Evolutionary conservation across 805 yeast genomes (phyloP).

Genomic region (Wickerhamomyces bisporus): DNA sequence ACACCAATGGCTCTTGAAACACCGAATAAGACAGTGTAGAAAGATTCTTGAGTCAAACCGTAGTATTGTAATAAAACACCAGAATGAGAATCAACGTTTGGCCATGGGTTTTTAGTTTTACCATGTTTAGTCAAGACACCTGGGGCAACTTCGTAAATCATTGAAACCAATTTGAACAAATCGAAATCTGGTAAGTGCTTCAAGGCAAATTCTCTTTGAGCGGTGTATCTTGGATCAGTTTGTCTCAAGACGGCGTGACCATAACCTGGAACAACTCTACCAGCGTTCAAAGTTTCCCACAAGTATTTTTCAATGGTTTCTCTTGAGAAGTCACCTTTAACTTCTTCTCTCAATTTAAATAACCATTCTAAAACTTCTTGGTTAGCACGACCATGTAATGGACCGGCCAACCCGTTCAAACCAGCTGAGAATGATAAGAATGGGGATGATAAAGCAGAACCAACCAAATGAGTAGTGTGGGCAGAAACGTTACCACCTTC

Average conservation of each 20-base stretch:
- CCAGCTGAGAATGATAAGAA: conserved; percentile 78
- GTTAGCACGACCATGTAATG: conserved; percentile 83
- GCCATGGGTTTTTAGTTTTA: conserved; percentile 92
- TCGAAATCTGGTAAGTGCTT: conserved; percentile 75
- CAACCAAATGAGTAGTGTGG: conserved; percentile 81
- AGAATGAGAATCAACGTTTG: conserved; percentile 85
- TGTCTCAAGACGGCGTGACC: conserved; percentile 86
- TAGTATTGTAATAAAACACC: conserved; percentile 83
- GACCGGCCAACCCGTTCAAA: conserved; percentile 82
- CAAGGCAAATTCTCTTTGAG: conserved; percentile 79
- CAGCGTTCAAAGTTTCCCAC: conserved; percentile 74
- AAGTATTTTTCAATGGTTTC: conserved; percentile 69
- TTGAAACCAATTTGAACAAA: conserved; percentile 71
- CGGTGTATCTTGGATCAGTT: conserved; percentile 85
- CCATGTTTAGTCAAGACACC: conserved; percentile 76
- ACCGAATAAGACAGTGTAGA: conserved; percentile 84
- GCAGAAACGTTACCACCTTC: conserved; percentile 91
- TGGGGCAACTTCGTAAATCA: conserved; percentile 80
- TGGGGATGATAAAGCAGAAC: conserved; percentile 77
- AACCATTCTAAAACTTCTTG: conserved; percentile 85
- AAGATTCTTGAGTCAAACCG: conserved; percentile 75
- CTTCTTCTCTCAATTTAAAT: conserved; percentile 54
- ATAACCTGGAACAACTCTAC: conserved; percentile 85
- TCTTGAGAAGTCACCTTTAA: conserved; percentile 60
- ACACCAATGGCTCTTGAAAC: conserved; percentile 86